These are phyloP conservation scores for Dactylellina drechsleri DNA, from an alignment of 2,329 filamentous ascomycete genomes.

Conservation along the genomic window DNA sequence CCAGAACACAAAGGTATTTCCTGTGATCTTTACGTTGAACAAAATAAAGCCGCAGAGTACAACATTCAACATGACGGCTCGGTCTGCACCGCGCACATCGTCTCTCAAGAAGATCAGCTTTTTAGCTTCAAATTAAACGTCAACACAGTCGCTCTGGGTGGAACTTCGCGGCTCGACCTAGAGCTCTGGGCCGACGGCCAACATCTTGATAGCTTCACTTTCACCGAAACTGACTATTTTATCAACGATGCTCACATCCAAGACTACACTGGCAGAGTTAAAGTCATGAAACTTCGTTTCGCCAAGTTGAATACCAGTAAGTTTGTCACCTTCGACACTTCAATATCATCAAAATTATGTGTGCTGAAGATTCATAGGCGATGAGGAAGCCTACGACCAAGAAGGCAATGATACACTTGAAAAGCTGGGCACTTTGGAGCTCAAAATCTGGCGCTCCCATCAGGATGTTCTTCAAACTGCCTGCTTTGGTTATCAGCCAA, in stretches of 20 bases:
- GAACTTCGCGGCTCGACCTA: slow-evolving; percentile 25
- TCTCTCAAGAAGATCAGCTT: slow-evolving; percentile 24
- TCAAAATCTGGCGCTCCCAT: slow-evolving; percentile 33
- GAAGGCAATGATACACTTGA: slow-evolving; percentile 2
- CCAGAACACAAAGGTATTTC: slow-evolving; percentile 32
- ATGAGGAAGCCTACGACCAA: slow-evolving; percentile 6
- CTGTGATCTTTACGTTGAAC: slow-evolving; percentile 17
- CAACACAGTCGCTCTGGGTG: neutral
- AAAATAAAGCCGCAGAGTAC: slow-evolving; percentile 25
- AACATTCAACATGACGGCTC: neutral
- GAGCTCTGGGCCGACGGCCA: slow-evolving; percentile 46
- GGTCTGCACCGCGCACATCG: slow-evolving; percentile 12
- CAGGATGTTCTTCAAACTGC: slow-evolving; percentile 16
- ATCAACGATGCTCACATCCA: slow-evolving; percentile 32
- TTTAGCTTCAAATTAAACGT: slow-evolving; percentile 32
- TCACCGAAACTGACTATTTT: slow-evolving; percentile 21
- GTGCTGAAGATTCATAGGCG: neutral
- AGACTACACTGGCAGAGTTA: slow-evolving; percentile 17
- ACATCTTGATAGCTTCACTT: slow-evolving; percentile 30
- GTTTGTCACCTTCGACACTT: neutral
- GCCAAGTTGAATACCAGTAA: slow-evolving; percentile 35
- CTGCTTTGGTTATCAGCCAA: slow-evolving; percentile 2
- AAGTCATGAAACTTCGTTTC: slow-evolving; percentile 32
- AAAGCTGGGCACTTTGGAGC: slow-evolving; percentile 27
- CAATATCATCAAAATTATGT: neutral